phyloP scores from a whole-genome alignment of 192 early-diverging fungal species.

The Chytriomyces sp. region DNA sequence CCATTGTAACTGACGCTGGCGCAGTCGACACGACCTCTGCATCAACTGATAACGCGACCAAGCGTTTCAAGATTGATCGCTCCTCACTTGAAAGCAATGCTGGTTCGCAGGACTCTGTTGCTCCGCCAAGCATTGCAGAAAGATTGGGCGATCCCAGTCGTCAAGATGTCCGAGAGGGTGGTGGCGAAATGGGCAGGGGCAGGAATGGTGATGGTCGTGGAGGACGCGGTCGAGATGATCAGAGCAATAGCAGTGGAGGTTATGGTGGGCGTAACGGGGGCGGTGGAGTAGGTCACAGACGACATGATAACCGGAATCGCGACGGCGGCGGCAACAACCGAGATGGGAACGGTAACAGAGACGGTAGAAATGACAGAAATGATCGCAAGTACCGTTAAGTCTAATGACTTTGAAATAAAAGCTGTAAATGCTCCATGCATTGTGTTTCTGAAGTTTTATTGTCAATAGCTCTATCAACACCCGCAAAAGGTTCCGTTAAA shows the following conservation, averaged over 20 bases:
- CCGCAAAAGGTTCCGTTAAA: neutral
- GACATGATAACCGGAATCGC: neutral
- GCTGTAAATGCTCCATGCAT: too few species aligned
- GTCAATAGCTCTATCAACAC: neutral
- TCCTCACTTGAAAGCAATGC: neutral
- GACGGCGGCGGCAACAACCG: neutral
- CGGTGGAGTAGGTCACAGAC: neutral
- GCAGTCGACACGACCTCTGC: too few species aligned
- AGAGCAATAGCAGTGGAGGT: neutral
- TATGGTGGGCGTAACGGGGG: neutral
- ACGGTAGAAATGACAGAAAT: neutral
- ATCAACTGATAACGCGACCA: neutral
- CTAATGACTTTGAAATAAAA: neutral
- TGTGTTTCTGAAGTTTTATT: constrained; percentile 2
- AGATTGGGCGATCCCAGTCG: neutral
- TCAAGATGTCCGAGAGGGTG: neutral
- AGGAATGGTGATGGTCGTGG: constrained; percentile 4
- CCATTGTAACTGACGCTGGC: neutral
- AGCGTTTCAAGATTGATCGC: neutral
- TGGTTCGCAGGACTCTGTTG: neutral
- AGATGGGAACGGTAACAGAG: neutral
- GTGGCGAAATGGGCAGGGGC: neutral
- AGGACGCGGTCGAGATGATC: neutral
- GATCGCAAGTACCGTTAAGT: neutral
- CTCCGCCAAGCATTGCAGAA: neutral